Percentiles rank a stretch among this genome's conserved stretches.
Evolutionary conservation across 164 flowering plant genomes (phyloP).

Genomic region (Chimonanthus salicifolius): DNA sequence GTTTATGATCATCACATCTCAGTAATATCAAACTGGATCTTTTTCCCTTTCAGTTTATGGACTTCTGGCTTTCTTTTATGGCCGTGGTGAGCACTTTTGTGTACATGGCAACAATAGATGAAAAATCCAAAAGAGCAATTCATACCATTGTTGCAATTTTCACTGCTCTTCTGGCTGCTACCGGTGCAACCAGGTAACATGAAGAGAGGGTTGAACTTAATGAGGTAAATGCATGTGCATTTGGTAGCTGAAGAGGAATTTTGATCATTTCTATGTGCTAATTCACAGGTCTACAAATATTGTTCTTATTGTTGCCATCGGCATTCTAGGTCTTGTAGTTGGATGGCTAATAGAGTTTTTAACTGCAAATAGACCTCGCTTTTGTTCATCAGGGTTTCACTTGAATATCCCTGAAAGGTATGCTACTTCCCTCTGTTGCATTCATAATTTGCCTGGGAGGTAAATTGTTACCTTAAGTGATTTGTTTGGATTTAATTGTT

Average conservation of each 20-base stretch:
- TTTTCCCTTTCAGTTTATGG: constrained; percentile 65
- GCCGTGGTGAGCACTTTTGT: constrained; percentile 73
- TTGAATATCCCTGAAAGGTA: constrained; percentile 42
- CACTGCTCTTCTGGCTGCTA: constrained; percentile 80
- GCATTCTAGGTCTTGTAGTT: constrained; percentile 58
- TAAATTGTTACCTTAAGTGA: too few relatives aligned
- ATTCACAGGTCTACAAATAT: constrained; percentile 69
- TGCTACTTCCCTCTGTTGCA: neutral
- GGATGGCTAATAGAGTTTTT: constrained; percentile 70
- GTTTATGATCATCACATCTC: too few relatives aligned
- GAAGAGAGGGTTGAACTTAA: neutral
- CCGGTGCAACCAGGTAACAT: constrained; percentile 73
- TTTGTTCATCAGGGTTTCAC: constrained; percentile 29
- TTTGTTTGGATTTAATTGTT: neutral
- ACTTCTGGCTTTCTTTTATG: constrained; percentile 88
- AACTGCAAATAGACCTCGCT: constrained; percentile 34
- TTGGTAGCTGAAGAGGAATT: neutral
- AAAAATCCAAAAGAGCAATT: constrained; percentile 60
- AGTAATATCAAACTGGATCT: neutral
- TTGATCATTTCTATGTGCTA: neutral
- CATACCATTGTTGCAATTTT: constrained; percentile 74
- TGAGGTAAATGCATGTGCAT: neutral
- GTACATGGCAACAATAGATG: constrained; percentile 53
- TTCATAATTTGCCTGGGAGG: neutral
- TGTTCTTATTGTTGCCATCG: constrained; percentile 61